Evolutionary conservation across 768 basidiomycete genomes (phyloP), one percentile per base, ranked within the genome.

Genomic region (Gloeostereum incarnatum): DNA sequence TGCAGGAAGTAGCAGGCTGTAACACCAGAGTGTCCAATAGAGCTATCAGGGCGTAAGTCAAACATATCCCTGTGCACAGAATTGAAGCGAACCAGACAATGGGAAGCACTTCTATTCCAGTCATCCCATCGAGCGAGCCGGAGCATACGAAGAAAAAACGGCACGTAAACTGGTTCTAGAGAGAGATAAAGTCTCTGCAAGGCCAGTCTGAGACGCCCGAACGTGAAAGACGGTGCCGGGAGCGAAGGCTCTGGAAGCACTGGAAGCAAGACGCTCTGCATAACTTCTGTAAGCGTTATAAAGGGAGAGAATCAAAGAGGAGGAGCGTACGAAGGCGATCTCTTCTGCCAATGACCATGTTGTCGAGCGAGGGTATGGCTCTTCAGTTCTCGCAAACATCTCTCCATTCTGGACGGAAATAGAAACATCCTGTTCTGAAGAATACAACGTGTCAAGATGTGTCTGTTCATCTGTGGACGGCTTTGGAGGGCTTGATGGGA

Each of bases 1-100:
- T 6, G 66, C 63, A 9, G 81, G 69, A 9, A 72, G 58, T 3
- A 84, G 61, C 10, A 78, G 49, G 47, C 80, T 64, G 36, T 71
- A 48, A 53, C 71, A 71, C 81, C 81, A 83, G 11, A 81, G 48
- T 24, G 65, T 53, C 81, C 81, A 83, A 45, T 70, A 83, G 1
- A 62, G 40, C 81, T 81, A 43, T 25, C 18, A 32, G 31, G 23
- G 18, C 11, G 10, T 25, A 32, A 29, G 19, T n/a, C 14, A 27
- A 25, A n/a, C 36, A 42, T 25, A 24, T 34, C 13, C 31, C 7
- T 25, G 11, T 14, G 38, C 11, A 39, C 23, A 22, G 17, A 30
- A 11, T 26, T 6, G 14, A 25, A 22, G 65, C 75, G 37, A 47
- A 81, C 81, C 22, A 49, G 38, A 44, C 80, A 84, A 40, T 68